Evolutionary conservation across 331 rosid genomes (phyloP).

Genomic region (Acacia concinna): DNA sequence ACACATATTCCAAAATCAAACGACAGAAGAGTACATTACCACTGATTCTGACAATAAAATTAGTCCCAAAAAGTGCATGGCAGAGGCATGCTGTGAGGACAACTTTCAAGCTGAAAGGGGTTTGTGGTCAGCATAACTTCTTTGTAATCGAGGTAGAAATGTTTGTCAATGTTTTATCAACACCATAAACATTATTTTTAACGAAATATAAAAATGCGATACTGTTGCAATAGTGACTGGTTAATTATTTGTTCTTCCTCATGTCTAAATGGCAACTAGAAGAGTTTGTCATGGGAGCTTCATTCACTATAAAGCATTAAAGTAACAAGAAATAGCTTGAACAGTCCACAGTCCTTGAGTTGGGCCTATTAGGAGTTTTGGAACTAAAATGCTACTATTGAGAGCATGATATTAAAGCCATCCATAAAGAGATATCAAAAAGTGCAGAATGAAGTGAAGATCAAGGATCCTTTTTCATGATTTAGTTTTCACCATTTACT

Average conservation of each 20-base stretch:
- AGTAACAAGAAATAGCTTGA: neutral
- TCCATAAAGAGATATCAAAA: too few species aligned
- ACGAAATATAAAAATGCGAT: neutral
- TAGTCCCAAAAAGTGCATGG: neutral
- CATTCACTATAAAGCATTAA: neutral
- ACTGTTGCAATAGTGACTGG: neutral
- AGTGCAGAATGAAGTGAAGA: neutral
- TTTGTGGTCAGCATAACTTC: too few species aligned
- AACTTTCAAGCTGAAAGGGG: too few species aligned
- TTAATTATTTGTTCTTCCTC: neutral
- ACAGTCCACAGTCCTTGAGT: neutral
- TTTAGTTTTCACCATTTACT: neutral
- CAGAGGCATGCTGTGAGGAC: neutral
- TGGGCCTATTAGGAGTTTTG: slow-evolving; percentile 1
- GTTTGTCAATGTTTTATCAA: neutral
- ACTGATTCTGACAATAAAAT: neutral
- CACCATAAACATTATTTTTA: neutral
- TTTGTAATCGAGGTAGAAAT: too few species aligned
- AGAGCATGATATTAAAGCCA: neutral
- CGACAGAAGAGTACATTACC: neutral
- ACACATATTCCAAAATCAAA: neutral
- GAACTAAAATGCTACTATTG: slow-evolving; percentile 3
- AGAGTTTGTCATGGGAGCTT: neutral
- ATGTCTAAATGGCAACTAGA: neutral
- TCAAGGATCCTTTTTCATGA: neutral